phyloP scores from a whole-genome alignment of 83 land plant genomes.

The Picea abies region DNA sequence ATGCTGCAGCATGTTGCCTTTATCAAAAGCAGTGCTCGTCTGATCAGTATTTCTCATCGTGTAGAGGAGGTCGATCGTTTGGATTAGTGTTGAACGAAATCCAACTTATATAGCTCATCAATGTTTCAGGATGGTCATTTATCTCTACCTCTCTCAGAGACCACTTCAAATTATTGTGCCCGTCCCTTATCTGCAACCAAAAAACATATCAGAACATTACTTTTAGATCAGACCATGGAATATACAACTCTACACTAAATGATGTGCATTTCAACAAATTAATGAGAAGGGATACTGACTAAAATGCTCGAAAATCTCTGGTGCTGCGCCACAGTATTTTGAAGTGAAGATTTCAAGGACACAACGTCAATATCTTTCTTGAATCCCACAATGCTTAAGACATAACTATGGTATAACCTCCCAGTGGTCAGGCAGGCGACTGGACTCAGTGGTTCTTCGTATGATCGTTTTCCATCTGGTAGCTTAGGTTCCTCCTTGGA shows the following conservation, averaged over 20 bases:
- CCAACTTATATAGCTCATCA: no score
- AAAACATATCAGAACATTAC: neutral
- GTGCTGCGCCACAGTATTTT: neutral
- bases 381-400: conserved; percentile 4
- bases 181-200: conserved; percentile 21
- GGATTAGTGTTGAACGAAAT: no score
- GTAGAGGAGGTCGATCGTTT: no score
- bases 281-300: neutral
- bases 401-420: neutral
- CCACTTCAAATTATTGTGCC: conserved; percentile 30
- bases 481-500: no score
- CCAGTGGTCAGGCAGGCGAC: neutral
- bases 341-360: neutral
- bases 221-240: no score
- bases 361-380: neutral
- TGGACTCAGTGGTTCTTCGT: no score
- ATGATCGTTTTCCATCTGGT: no score
- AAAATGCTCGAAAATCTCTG: conserved; percentile 2
- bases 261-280: neutral
- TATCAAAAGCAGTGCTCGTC: neutral
- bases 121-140: conserved; percentile 24
- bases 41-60: neutral
- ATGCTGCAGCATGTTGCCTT: neutral
- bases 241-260: neutral
- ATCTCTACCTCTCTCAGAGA: conserved; percentile 36